Percentiles rank a stretch among this genome's conserved stretches.
These are phyloP conservation scores for Plasmodium billcollinsi DNA, from an alignment of 169 alveolate species.

Conservation along the genomic window DNA sequence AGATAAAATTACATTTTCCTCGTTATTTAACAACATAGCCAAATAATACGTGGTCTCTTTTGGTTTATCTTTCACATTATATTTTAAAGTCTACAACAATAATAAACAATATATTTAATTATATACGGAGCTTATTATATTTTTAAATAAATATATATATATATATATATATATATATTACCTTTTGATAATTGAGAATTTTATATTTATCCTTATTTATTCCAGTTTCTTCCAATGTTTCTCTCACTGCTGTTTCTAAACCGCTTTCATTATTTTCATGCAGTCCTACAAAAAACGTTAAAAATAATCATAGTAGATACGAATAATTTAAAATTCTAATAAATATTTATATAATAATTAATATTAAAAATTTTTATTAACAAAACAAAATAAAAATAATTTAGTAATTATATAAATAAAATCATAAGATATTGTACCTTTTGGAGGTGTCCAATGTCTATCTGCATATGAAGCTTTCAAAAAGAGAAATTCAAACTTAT, in stretches of 20 bases:
- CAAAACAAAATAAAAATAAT: neutral
- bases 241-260: conserved; percentile 82
- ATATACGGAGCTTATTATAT: neutral
- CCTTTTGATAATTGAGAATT: conserved; percentile 78
- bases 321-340: neutral
- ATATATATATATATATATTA: neutral
- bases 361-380: neutral
- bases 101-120: neutral
- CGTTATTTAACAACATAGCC: conserved; percentile 78
- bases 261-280: conserved; percentile 81
- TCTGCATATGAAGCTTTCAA: conserved; percentile 83
- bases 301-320: neutral
- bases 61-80: conserved; percentile 78
- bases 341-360: too few species aligned
- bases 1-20: conserved; percentile 76
- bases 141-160: neutral
- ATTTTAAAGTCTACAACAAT: conserved; percentile 73
- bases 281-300: conserved; percentile 66
- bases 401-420: neutral
- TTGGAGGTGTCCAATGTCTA: conserved; percentile 88
- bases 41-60: conserved; percentile 83
- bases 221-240: conserved; percentile 86
- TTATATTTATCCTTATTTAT: conserved; percentile 70
- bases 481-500: conserved; percentile 77
- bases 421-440: conserved; percentile 59